Evolutionary conservation across 768 basidiomycete species (phyloP), one percentile per base, ranked within the genome.

Genomic region (Macrocybe gigantea): DNA sequence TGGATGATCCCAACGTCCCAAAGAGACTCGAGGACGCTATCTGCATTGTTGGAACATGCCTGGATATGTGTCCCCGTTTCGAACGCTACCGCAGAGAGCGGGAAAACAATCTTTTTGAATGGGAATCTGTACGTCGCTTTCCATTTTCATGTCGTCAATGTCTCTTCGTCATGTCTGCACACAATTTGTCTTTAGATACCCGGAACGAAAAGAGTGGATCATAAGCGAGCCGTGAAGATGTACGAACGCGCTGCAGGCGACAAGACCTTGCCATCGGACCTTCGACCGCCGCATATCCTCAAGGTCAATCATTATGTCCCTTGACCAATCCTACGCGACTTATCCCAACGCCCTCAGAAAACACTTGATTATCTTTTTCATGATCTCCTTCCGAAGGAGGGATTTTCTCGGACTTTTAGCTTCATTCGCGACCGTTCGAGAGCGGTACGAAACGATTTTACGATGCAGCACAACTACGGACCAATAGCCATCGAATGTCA

Each of bases 211-310:
- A 75, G 86, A 38, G 85, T 97, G 7, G 84, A 94, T 59, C 92
- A 92, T 53, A 72, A 73, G 36, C 83, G 84, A 44, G 94, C 94
- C 0, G 95, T 98, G 39, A 96, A 97, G 61, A 87, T 86, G 61
- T 99, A 93, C 64, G 91, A 95, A 62, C 87, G 95, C 13, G 93
- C 92, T 3, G 89, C 92, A 10, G 94, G 94, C 22, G 91, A 95
- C 71, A 88, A 94, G 66, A 83, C 82, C 0, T 59, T 96, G 0
- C 94, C 95, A 2, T 93, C 91, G 0, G 95, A 99, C 63, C 71
- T 99, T 41, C 82, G 95, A 12, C 93, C 94, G 6, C 93, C 94
- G 0, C 67, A 65, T 13, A 79, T 96, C 29, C 82, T 98, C 47
- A 84, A 85, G 70, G 88, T 87, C 43, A 54, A 60, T 52, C n/a